Conservation (phyloP, 345 rosid genomes). For the Heritiera littoralis region DNA sequence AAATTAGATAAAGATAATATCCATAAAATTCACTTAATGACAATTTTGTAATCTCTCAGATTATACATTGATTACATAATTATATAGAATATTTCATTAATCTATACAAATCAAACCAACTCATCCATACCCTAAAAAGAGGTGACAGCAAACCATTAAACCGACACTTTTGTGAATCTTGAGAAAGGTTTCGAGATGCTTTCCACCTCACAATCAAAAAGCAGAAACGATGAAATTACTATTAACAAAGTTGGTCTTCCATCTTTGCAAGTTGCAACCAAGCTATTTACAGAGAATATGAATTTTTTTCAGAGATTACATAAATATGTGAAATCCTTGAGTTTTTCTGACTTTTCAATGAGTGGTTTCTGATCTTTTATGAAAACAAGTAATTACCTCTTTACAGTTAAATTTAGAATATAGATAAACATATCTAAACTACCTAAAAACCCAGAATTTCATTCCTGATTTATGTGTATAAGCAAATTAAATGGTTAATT, state of each 20-base stretch:
- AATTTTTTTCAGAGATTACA: too few species aligned
- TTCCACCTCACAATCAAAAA: neutral
- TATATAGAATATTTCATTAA: too few species aligned
- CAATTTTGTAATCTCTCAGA: too few species aligned
- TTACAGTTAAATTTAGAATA: too few species aligned
- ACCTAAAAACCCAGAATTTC: too few species aligned
- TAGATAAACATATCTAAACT: too few species aligned
- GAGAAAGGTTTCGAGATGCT: conserved; percentile 17
- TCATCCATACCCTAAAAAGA: neutral
- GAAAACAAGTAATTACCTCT: too few species aligned
- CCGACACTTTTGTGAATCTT: conserved; percentile 13
- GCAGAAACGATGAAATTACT: neutral
- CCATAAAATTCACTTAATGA: too few species aligned
- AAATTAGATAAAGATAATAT: too few species aligned
- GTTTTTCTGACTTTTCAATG: neutral
- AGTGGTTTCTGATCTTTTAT: neutral
- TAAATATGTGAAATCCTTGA: neutral
- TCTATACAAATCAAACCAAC: neutral
- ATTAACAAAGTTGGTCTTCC: neutral
- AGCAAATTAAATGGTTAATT: too few species aligned
- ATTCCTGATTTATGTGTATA: too few species aligned
- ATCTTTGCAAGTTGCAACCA: neutral
- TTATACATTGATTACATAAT: too few species aligned
- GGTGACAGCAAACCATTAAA: neutral
- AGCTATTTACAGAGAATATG: neutral